Evolutionary conservation across 2,329 filamentous ascomycete genomes (phyloP).

Genomic region (Alternaria metachromatica): DNA sequence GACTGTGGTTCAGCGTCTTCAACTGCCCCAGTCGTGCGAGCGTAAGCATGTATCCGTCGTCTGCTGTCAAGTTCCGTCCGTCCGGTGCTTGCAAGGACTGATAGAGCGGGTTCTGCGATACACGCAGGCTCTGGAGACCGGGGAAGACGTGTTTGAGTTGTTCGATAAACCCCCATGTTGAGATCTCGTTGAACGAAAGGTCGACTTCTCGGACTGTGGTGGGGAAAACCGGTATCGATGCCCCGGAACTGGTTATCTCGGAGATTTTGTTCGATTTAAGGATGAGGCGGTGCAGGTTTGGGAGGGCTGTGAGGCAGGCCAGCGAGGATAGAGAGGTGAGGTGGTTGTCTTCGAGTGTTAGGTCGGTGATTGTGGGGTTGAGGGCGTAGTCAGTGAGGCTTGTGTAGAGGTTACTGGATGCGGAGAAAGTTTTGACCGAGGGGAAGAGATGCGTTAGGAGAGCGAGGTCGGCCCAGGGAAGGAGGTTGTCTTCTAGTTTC

Average conservation of each 20-base stretch:
- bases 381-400: conserved; percentile 49
- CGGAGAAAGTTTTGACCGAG: conserved; percentile 60
- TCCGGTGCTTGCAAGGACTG: conserved; percentile 57
- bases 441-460: conserved; percentile 60
- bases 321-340: conserved; percentile 68
- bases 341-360: conserved; percentile 76
- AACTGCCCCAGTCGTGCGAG: conserved; percentile 75
- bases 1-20: conserved; percentile 72
- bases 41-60: conserved; percentile 89
- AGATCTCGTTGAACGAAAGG: conserved; percentile 55
- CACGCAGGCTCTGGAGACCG: conserved; percentile 73
- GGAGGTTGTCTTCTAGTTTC: conserved; percentile 57
- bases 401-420: conserved; percentile 48
- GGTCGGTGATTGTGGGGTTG: conserved; percentile 61
- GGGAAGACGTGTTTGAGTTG: conserved; percentile 72
- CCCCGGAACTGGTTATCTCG: conserved; percentile 36
- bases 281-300: conserved; percentile 57
- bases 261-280: conserved; percentile 80
- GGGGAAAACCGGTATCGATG: conserved; percentile 33
- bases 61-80: conserved; percentile 59
- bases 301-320: conserved; percentile 65
- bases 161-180: conserved; percentile 77
- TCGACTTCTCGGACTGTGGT: conserved; percentile 51
- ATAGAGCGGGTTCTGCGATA: conserved; percentile 87
- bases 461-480: conserved; percentile 49